phyloP scores from a whole-genome alignment of 2,329 filamentous ascomycete genomes.

The Parascedosporium putredinis region DNA sequence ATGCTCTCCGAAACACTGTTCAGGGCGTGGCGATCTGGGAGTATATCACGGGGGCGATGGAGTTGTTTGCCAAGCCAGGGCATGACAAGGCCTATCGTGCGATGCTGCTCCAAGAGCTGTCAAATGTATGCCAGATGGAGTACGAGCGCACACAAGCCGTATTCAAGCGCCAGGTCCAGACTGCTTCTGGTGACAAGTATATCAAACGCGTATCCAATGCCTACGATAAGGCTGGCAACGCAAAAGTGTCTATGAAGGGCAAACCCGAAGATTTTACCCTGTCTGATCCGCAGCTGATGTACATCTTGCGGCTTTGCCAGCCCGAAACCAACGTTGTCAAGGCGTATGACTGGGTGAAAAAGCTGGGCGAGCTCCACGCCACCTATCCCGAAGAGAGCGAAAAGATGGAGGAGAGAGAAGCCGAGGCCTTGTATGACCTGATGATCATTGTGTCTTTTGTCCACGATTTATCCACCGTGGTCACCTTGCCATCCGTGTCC shows the following conservation, averaged over 20 bases:
- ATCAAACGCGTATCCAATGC: conserved; percentile 29
- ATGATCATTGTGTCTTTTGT: conserved; percentile 27
- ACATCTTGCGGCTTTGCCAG: conserved; percentile 34
- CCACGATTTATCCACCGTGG: conserved; percentile 22
- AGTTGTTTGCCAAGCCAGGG: conserved; percentile 17
- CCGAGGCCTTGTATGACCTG: conserved; percentile 24
- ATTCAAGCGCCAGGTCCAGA: conserved; percentile 31
- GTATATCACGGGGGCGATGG: conserved; percentile 27
- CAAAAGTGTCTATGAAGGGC: conserved; percentile 28
- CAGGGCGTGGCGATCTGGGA: conserved; percentile 27
- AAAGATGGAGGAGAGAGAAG: conserved; percentile 22
- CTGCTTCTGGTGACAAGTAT: conserved; percentile 22
- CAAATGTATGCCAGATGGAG: conserved; percentile 33
- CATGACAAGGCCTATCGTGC: conserved; percentile 21
- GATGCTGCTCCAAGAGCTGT: conserved; percentile 33
- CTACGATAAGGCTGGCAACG: conserved; percentile 23
- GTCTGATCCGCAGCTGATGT: conserved; percentile 29
- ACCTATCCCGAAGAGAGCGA: conserved; percentile 23
- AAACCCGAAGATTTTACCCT: conserved; percentile 27
- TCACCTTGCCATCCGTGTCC: conserved; percentile 26
- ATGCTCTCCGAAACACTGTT: conserved; percentile 26
- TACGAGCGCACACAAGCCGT: conserved; percentile 25
- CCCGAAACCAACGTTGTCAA: conserved; percentile 22
- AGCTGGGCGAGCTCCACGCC: conserved; percentile 26
- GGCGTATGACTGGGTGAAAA: conserved; percentile 36